Percentiles rank a stretch among this genome's conserved stretches.
Conservation (phyloP, 1,139 yeast genomes). For the Magnusiomyces clavatus region DNA sequence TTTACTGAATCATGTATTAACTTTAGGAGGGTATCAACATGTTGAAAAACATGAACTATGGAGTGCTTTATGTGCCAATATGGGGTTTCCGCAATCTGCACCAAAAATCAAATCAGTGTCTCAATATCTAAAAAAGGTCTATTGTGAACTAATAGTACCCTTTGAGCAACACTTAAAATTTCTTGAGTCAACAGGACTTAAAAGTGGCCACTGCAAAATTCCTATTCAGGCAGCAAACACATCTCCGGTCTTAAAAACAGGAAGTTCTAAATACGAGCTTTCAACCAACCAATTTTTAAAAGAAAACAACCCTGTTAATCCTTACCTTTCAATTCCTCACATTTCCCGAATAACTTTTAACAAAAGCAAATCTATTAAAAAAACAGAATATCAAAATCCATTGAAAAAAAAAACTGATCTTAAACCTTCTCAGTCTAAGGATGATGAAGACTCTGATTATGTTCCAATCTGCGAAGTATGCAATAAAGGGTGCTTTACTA, state of each 20-base stretch:
- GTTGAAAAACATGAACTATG: conserved; percentile 22
- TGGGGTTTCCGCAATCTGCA: conserved; percentile 2
- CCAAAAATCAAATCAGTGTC: not conserved
- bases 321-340: too few relatives aligned
- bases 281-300: too few relatives aligned
- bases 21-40: conserved; percentile 26
- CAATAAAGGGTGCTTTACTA: conserved; percentile 8
- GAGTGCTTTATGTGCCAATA: conserved; percentile 21
- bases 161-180: conserved; percentile 25
- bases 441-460: not conserved
- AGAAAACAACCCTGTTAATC: too few relatives aligned
- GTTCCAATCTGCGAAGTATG: conserved; percentile 13
- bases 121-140: not conserved
- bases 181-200: conserved; percentile 9
- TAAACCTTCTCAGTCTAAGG: not conserved
- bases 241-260: too few relatives aligned
- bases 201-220: conserved; percentile 9
- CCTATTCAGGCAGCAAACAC: not conserved
- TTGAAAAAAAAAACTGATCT: too few relatives aligned
- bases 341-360: too few relatives aligned
- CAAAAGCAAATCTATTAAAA: too few relatives aligned
- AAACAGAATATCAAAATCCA: too few relatives aligned
- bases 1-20: conserved; percentile 25
- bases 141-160: conserved; percentile 22
- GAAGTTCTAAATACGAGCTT: too few relatives aligned